Evolutionary conservation across 208 protist genomes (phyloP).

Genomic region (Endotrypanum monterogeii): DNA sequence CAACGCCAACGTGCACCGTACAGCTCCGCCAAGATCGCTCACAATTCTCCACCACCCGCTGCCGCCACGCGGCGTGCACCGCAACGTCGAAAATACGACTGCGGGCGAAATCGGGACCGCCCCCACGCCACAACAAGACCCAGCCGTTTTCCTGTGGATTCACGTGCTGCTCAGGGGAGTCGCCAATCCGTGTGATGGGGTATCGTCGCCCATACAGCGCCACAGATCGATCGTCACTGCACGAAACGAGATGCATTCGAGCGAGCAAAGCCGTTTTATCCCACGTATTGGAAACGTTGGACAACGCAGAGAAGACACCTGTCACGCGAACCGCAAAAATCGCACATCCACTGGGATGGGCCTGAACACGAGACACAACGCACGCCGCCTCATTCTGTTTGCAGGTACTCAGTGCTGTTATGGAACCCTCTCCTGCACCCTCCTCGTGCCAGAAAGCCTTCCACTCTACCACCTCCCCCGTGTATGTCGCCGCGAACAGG

Average conservation of each 20-base stretch:
- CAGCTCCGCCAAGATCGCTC: background rate
- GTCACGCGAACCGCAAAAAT: constrained; percentile 58
- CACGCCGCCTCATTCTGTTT: background rate
- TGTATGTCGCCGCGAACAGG: constrained; percentile 64
- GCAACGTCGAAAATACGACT: constrained; percentile 74
- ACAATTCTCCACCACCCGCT: background rate
- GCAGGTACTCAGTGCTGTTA: background rate
- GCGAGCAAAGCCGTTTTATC: background rate
- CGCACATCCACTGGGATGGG: constrained; percentile 61
- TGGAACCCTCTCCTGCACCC: background rate
- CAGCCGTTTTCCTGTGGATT: constrained; percentile 9
- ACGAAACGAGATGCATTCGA: constrained; percentile 51
- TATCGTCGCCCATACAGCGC: constrained; percentile 35
- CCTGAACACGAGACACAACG: constrained; percentile 31
- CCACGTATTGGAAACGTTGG: background rate
- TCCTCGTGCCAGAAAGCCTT: background rate
- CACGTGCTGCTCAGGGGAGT: background rate
- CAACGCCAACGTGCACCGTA: constrained; percentile 31
- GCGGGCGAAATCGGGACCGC: constrained; percentile 38
- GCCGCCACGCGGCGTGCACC: constrained; percentile 20
- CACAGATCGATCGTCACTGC: constrained; percentile 79
- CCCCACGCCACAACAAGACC: constrained; percentile 47
- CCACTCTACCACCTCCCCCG: constrained; percentile 57
- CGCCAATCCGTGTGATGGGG: background rate
- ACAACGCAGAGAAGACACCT: background rate